Conservation (phyloP, 2,329 filamentous ascomycete species). For the Verticillium longisporum region DNA sequence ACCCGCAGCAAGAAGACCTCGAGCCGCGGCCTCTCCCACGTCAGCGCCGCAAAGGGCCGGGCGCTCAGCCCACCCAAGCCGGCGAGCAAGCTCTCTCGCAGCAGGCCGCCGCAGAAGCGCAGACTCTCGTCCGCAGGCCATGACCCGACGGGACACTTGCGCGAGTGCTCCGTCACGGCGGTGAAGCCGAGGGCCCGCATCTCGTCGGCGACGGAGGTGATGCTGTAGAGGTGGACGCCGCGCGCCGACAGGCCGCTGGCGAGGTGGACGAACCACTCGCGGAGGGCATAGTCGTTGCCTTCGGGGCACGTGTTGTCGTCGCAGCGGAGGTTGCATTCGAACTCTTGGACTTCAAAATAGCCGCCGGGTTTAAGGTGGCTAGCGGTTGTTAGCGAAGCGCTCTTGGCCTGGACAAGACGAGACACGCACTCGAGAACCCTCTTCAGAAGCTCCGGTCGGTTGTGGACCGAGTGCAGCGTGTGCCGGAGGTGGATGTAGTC, state of each 20-base stretch:
- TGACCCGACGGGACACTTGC: slow-evolving; percentile 40
- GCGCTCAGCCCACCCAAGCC: slow-evolving; percentile 30
- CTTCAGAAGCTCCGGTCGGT: slow-evolving; percentile 31
- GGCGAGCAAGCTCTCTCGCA: slow-evolving; percentile 34
- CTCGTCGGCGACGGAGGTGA: slow-evolving; percentile 26
- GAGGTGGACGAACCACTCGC: slow-evolving; percentile 37
- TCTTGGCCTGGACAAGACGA: neutral
- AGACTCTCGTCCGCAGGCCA: slow-evolving; percentile 35
- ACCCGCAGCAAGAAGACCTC: slow-evolving; percentile 37
- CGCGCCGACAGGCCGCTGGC: slow-evolving; percentile 30
- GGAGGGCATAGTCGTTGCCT: slow-evolving; percentile 35
- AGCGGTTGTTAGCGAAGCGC: neutral
- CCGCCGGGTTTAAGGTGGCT: slow-evolving; percentile 43
- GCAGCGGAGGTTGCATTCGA: slow-evolving; percentile 30
- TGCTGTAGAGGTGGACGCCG: slow-evolving; percentile 34
- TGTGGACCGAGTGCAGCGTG: slow-evolving; percentile 34
- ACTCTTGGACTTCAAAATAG: slow-evolving; percentile 42
- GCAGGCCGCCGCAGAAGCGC: slow-evolving; percentile 32
- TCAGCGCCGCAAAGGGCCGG: slow-evolving; percentile 28
- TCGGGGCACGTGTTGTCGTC: slow-evolving; percentile 36
- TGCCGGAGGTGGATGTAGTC: slow-evolving; percentile 45
- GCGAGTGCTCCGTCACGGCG: slow-evolving; percentile 28
- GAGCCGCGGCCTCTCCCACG: slow-evolving; percentile 33
- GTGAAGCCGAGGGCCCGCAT: slow-evolving; percentile 34
- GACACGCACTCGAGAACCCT: slow-evolving; percentile 32